Percentiles rank a stretch among this genome's conserved stretches.
Conservation (phyloP, 257 asterid genomes). For the Solanum virginianum region DNA sequence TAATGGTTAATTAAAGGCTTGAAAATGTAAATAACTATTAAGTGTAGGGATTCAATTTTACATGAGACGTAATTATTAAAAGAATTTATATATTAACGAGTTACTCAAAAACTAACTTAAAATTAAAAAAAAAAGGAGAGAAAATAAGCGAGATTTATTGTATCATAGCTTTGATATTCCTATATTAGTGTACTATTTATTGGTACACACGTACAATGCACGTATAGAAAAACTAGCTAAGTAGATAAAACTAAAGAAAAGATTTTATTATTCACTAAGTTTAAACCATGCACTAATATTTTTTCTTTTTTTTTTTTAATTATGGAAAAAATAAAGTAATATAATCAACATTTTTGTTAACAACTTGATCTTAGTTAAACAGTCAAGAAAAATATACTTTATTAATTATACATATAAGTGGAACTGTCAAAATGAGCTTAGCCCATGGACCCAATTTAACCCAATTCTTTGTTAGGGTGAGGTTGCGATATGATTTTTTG, state of each 20-base stretch:
- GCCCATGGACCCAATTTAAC: no score
- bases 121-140: background rate
- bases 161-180: background rate
- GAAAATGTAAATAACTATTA: background rate
- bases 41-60: background rate
- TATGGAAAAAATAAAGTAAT: background rate
- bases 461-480: no score
- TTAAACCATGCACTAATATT: background rate
- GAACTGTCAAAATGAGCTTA: no score
- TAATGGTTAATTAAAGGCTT: background rate
- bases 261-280: background rate
- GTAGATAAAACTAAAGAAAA: background rate
- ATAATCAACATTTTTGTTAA: background rate
- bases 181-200: no score
- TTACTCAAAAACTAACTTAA: background rate
- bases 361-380: conserved; percentile 10
- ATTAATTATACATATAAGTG: background rate
- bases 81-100: background rate
- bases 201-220: no score
- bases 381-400: conserved; percentile 1
- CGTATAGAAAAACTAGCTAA: no score
- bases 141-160: background rate
- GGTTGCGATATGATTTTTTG: no score
- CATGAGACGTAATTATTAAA: background rate
- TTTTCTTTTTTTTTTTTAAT: background rate